Percentiles rank a stretch among this genome's conserved stretches.
These are phyloP conservation scores for Trichophyton schoenleinii DNA, from an alignment of 2,329 filamentous ascomycete species.

Conservation along the genomic window DNA sequence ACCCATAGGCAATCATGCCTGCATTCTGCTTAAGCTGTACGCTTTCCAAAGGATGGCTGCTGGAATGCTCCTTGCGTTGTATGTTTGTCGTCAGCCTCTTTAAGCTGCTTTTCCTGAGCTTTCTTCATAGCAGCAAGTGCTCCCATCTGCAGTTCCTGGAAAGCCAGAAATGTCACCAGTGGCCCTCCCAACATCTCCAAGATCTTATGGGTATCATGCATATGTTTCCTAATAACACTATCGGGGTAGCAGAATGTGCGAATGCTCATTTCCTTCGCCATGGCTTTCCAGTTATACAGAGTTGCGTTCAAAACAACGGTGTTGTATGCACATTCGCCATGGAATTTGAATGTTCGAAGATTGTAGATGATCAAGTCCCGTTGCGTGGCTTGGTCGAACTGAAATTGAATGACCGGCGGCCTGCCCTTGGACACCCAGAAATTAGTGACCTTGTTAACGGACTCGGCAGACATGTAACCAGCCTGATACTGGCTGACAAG, in stretches of 20 bases:
- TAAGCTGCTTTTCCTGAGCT: slow-evolving; percentile 17
- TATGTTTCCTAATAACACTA: slow-evolving; percentile 36
- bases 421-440: slow-evolving; percentile 37
- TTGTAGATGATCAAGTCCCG: slow-evolving; percentile 37
- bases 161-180: slow-evolving; percentile 25
- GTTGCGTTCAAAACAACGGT: slow-evolving; percentile 33
- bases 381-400: slow-evolving; percentile 42
- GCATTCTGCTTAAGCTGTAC: neutral
- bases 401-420: slow-evolving; percentile 39
- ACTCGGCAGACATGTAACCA: slow-evolving; percentile 28
- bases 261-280: slow-evolving; percentile 36
- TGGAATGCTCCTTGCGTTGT: neutral
- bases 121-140: slow-evolving; percentile 24
- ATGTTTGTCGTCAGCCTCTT: slow-evolving; percentile 7
- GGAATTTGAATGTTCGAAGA: slow-evolving; percentile 35
- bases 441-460: slow-evolving; percentile 27
- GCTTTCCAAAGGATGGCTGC: neutral
- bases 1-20: neutral
- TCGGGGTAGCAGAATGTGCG: slow-evolving; percentile 41
- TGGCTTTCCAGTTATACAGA: slow-evolving; percentile 37
- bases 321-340: slow-evolving; percentile 31
- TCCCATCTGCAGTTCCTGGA: slow-evolving; percentile 27
- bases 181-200: slow-evolving; percentile 39
- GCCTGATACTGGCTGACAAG: slow-evolving; percentile 31
- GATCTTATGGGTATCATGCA: slow-evolving; percentile 38